A percentile compares a stretch with the other conserved stretches of the same genome.
phyloP scores from a whole-genome alignment of 2,329 filamentous ascomycete species.

The Raffaelea albimanens region DNA sequence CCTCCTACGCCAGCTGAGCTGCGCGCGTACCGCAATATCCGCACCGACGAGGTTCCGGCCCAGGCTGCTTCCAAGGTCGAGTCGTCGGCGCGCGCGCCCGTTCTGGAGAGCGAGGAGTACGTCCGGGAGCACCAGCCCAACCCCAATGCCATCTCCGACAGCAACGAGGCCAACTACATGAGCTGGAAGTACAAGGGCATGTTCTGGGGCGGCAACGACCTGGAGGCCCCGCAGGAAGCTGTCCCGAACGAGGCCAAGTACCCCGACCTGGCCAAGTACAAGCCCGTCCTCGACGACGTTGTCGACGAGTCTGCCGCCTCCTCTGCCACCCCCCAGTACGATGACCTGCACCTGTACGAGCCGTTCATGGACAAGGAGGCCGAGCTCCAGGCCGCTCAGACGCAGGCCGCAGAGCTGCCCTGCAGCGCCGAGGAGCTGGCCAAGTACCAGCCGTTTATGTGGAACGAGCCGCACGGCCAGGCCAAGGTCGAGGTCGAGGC shows the following conservation, averaged over 20 bases:
- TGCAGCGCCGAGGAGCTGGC: constrained; percentile 9
- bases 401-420: constrained; percentile 6
- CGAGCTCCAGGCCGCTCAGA: constrained; percentile 11
- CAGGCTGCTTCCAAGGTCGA: background rate
- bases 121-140: constrained; percentile 18
- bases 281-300: background rate
- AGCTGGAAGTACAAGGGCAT: constrained; percentile 13
- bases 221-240: constrained; percentile 1
- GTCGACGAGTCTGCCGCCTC: background rate
- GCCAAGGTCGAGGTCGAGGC: background rate
- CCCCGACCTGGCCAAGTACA: background rate
- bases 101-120: constrained; percentile 20
- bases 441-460: constrained; percentile 15
- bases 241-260: background rate
- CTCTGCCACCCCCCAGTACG: background rate
- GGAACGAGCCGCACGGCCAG: constrained; percentile 17
- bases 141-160: constrained; percentile 2
- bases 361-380: constrained; percentile 25
- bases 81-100: background rate
- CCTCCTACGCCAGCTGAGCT: constrained; percentile 21
- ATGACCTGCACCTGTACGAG: constrained; percentile 23
- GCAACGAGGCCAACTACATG: constrained; percentile 5
- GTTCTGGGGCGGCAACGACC: constrained; percentile 15
- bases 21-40: constrained; percentile 20
- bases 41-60: constrained; percentile 2